Evolutionary conservation across 2,329 filamentous ascomycete genomes (phyloP).

Genomic region (Rhytidhysteron rufulum): DNA sequence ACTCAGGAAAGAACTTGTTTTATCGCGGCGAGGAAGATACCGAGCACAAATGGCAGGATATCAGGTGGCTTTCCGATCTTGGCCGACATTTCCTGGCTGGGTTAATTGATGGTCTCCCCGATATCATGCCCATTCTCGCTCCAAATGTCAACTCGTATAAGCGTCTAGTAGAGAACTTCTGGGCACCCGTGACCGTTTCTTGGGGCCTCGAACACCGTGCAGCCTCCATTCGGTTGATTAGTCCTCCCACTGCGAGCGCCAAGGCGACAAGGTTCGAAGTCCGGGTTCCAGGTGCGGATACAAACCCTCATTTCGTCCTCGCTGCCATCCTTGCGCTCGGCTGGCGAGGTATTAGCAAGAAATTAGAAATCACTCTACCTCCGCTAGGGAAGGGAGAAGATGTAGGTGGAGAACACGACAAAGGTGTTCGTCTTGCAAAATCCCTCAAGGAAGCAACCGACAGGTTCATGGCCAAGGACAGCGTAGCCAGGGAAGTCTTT

Average conservation of each 20-base stretch:
- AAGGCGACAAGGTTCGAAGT: conserved; percentile 91
- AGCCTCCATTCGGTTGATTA: conserved; percentile 84
- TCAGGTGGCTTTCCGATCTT: conserved; percentile 77
- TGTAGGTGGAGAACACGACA: conserved; percentile 67
- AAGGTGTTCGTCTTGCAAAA: conserved; percentile 76
- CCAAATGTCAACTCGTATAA: conserved; percentile 98
- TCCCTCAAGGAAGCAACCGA: conserved; percentile 79
- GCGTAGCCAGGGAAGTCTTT: conserved; percentile 88
- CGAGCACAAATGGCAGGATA: conserved; percentile 54
- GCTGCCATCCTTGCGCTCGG: conserved; percentile 83
- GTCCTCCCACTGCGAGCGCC: conserved; percentile 78
- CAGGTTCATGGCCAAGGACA: conserved; percentile 71
- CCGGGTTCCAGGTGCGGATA: conserved; percentile 88
- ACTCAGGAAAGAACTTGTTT: conserved; percentile 79
- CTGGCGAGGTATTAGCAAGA: conserved; percentile 89
- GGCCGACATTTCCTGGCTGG: conserved; percentile 93
- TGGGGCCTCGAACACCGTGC: conserved; percentile 96
- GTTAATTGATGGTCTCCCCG: conserved; percentile 79
- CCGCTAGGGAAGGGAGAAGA: conserved; percentile 83
- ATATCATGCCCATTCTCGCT: conserved; percentile 92
- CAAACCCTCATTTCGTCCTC: conserved; percentile 84
- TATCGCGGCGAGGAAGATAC: conserved; percentile 68
- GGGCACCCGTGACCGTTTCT: conserved; percentile 95
- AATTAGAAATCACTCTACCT: conserved; percentile 75
- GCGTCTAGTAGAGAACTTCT: conserved; percentile 96